Percentiles rank a stretch among this genome's conserved stretches.
Conservation (phyloP, 2,329 filamentous ascomycete genomes). For the Camillea tinctor region DNA sequence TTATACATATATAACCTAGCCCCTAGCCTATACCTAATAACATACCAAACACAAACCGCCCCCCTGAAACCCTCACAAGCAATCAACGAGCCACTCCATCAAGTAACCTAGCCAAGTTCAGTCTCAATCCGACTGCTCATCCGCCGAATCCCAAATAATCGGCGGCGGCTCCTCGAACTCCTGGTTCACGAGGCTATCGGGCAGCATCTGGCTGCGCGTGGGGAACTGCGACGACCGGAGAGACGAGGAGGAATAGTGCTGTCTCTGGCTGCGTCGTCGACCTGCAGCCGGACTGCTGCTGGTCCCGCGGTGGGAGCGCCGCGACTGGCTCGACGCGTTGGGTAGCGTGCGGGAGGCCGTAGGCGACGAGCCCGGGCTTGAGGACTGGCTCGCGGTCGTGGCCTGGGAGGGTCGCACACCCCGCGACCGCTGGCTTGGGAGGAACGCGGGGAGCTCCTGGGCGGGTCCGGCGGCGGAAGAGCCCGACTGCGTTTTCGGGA, state of each 20-base stretch:
- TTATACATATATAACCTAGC: too few relatives aligned
- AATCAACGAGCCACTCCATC: too few relatives aligned
- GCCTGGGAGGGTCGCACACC: slow-evolving; percentile 42
- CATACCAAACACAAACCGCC: too few relatives aligned
- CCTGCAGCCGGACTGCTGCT: slow-evolving; percentile 6
- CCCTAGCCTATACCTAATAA: too few relatives aligned
- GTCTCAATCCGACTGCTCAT: slow-evolving; percentile 35
- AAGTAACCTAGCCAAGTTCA: too few relatives aligned
- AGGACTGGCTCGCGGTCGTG: slow-evolving; percentile 40
- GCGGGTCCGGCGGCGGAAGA: slow-evolving; percentile 6
- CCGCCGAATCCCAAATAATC: slow-evolving; percentile 44
- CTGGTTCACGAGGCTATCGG: slow-evolving; percentile 45
- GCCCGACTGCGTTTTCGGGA: slow-evolving; percentile 14
- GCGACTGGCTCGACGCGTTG: slow-evolving; percentile 16
- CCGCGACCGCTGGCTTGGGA: slow-evolving; percentile 15
- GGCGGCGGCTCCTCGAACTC: slow-evolving; percentile 37
- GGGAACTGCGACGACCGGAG: slow-evolving; percentile 47
- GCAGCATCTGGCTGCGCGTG: slow-evolving; percentile 52
- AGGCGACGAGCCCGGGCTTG: slow-evolving; percentile 32
- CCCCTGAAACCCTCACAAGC: too few relatives aligned
- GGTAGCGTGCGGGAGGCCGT: slow-evolving; percentile 15
- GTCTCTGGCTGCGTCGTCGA: slow-evolving; percentile 9
- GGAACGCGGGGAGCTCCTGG: slow-evolving; percentile 13
- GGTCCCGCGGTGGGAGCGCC: not conserved
- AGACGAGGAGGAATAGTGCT: slow-evolving; percentile 12